Evolutionary conservation across 495 filamentous ascomycete genomes (phyloP).

Genomic region (Lophium mytilinum): DNA sequence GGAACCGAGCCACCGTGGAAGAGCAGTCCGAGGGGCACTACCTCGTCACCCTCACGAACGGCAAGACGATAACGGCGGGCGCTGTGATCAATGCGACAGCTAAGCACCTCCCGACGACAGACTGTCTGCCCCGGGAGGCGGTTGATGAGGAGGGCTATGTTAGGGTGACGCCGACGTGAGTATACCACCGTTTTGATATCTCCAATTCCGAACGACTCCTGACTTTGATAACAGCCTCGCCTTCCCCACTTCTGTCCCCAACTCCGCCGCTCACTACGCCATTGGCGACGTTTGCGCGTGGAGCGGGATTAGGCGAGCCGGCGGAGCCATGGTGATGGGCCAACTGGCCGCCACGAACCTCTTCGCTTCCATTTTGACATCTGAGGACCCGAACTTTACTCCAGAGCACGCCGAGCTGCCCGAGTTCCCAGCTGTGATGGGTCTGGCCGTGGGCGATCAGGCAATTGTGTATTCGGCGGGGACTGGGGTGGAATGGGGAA

Average conservation of each 20-base stretch:
- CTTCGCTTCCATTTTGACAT: slow-evolving; percentile 46
- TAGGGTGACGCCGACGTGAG: slow-evolving; percentile 36
- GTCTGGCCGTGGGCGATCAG: slow-evolving; percentile 55
- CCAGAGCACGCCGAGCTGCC: slow-evolving; percentile 38
- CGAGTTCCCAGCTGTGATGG: slow-evolving; percentile 54
- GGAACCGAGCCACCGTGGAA: slow-evolving; percentile 37
- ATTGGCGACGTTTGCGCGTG: slow-evolving; percentile 47
- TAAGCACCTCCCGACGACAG: slow-evolving; percentile 44
- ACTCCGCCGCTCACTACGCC: slow-evolving; percentile 51
- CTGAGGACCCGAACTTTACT: slow-evolving; percentile 31
- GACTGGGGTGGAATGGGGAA: slow-evolving; percentile 45
- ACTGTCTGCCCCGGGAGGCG: slow-evolving; percentile 42
- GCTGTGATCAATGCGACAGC: slow-evolving; percentile 55
- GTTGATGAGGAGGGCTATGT: slow-evolving; percentile 51
- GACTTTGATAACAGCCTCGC: slow-evolving; percentile 28
- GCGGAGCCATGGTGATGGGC: slow-evolving; percentile 60
- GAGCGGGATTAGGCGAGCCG: slow-evolving; percentile 65
- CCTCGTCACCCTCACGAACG: slow-evolving; percentile 48
- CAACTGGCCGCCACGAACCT: slow-evolving; percentile 53
- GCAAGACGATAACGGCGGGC: slow-evolving; percentile 44
- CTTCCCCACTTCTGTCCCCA: slow-evolving; percentile 41
- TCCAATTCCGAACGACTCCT: too few relatives aligned
- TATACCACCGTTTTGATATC: too few relatives aligned
- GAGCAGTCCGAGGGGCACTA: slow-evolving; percentile 29
- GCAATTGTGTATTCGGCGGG: slow-evolving; percentile 51